phyloP scores from a whole-genome alignment of 306 rosid species.

The Quercus rubra region DNA sequence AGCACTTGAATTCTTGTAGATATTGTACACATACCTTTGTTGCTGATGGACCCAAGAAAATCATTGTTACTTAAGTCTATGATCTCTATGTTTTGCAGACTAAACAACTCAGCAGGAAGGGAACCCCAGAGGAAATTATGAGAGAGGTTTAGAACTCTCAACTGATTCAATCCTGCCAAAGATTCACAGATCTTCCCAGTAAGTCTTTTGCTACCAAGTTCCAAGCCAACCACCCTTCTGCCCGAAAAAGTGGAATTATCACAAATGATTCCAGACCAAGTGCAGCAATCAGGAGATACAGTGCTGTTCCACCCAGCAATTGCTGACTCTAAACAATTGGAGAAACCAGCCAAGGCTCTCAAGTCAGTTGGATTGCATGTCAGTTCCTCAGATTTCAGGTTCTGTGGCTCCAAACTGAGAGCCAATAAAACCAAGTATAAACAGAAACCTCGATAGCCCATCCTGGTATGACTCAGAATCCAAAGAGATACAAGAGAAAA shows the following conservation, averaged over 20 bases:
- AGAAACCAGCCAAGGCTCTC: too few species aligned
- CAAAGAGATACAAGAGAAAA: too few species aligned
- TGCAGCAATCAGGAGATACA: conserved; percentile 20
- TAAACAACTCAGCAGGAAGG: too few species aligned
- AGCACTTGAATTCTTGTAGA: neutral
- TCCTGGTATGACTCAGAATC: neutral
- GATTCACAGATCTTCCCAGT: conserved; percentile 6
- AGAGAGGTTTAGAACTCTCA: conserved; percentile 21
- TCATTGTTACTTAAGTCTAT: too few species aligned
- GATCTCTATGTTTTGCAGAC: too few species aligned
- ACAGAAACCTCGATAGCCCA: neutral
- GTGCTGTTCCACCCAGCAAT: conserved; percentile 24
- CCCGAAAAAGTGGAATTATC: too few species aligned
- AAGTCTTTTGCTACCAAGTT: conserved; percentile 6
- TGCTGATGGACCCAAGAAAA: too few species aligned
- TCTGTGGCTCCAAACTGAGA: neutral
- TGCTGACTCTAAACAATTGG: neutral
- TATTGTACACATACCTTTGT: conserved; percentile 1
- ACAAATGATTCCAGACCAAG: conserved; percentile 19
- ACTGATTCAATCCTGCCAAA: conserved; percentile 15
- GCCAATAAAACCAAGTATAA: neutral
- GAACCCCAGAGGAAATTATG: too few species aligned
- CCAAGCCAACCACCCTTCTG: neutral
- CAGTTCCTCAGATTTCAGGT: conserved; percentile 17
- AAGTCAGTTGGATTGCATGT: neutral